These are phyloP conservation scores for Triticum timopheevii DNA, from an alignment of 176 grass and related monocot genomes.

Conservation along the genomic window DNA sequence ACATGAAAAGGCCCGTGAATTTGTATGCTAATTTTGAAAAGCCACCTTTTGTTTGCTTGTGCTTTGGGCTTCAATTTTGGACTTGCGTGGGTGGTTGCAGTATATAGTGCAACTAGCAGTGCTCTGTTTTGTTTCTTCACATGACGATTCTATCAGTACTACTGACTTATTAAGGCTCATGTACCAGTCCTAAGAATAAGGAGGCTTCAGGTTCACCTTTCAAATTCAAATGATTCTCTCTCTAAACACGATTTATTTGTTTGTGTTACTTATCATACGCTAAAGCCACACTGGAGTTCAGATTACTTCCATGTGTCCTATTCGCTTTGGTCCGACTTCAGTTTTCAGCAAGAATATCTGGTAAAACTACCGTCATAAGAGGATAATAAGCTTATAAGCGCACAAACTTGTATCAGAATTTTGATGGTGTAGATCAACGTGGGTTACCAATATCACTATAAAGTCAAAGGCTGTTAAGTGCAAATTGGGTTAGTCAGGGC, in stretches of 20 bases:
- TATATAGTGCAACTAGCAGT: neutral
- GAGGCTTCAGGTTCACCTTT: neutral
- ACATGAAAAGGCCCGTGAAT: neutral
- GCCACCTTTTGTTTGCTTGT: neutral
- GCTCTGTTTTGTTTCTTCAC: neutral
- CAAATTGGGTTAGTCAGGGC: neutral
- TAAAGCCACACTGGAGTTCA: neutral
- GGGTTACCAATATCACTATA: neutral
- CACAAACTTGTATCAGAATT: neutral
- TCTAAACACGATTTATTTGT: neutral
- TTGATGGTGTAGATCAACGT: neutral
- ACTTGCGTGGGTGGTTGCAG: neutral
- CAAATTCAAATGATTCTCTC: neutral
- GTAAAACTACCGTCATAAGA: neutral
- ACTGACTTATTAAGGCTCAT: neutral
- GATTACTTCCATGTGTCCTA: neutral
- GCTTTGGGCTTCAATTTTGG: neutral
- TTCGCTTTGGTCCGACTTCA: neutral
- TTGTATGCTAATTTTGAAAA: neutral
- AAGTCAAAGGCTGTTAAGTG: neutral
- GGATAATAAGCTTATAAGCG: neutral
- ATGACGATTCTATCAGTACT: neutral
- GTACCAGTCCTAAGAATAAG: neutral
- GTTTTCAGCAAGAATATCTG: neutral
- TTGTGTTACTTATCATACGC: neutral